These are phyloP conservation scores for Nakazawaea ernobii DNA, from an alignment of 805 yeast genomes.

Conservation along the genomic window DNA sequence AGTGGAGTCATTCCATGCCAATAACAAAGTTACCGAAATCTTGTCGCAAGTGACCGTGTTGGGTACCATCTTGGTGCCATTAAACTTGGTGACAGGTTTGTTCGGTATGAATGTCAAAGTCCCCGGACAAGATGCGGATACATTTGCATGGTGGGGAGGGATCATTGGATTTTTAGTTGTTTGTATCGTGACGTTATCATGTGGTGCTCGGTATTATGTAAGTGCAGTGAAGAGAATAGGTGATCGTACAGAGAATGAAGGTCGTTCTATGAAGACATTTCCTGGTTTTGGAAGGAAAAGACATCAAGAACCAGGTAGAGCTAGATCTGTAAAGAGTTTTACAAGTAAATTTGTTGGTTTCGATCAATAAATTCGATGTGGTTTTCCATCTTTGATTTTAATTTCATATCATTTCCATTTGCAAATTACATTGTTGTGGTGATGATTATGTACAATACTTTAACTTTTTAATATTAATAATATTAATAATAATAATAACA, in stretches of 20 bases:
- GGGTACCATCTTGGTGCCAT: constrained; percentile 87
- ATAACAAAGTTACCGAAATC: constrained; percentile 79
- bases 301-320: not conserved
- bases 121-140: constrained; percentile 56
- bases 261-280: constrained; percentile 5
- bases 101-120: constrained; percentile 94
- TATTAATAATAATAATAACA: too few species aligned
- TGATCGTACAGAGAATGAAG: constrained; percentile 3
- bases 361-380: not conserved
- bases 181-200: constrained; percentile 32
- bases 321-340: constrained; percentile 9
- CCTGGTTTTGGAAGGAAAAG: constrained; percentile 8
- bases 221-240: constrained; percentile 4
- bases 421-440: too few species aligned
- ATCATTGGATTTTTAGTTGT: constrained; percentile 48
- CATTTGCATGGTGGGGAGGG: constrained; percentile 63
- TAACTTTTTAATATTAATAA: not conserved
- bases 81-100: constrained; percentile 84
- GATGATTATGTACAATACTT: not conserved
- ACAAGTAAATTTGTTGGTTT: constrained; percentile 10
- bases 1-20: constrained; percentile 84
- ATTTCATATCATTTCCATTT: too few species aligned
- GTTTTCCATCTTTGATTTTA: too few species aligned
- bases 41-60: constrained; percentile 83
- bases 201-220: constrained; percentile 25